Base-by-base conservation (phyloP, 345 rosid genomes). In the Gossypium anomalum region DNA sequence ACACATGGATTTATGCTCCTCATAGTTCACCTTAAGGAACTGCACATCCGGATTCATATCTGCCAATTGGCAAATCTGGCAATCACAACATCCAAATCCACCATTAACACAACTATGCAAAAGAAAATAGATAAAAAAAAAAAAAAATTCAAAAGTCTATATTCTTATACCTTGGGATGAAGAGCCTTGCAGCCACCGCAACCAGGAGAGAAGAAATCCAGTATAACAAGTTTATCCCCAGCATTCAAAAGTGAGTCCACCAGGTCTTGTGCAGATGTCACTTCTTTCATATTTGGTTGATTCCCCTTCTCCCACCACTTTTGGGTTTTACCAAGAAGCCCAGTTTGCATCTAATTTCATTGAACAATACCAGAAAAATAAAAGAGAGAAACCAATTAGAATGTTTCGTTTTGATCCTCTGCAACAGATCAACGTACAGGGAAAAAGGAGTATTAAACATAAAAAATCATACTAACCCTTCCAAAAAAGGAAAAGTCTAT, bases 171-270 rank as follows among this genome's bases (percentile, higher is more conserved):
- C 94, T 95, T 95, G 41, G 98, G 97, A 82, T 95, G 99, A 62
- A 95, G 96, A 81, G 97, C 89, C 80, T 82, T 95, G 84, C 99
- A 95, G 75, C 99, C 98, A 17, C 99, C 96, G 48, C 99, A 95
- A 4, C 98, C 97, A 49, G 98, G 99, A 2, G 99, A 95, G 85
- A 90, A 93, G 90, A 95, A 95, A 83, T 87, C 97, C 63, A 95
- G 87, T 3, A 95, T 76, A 4, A 93, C 90, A 55, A 95, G 94
- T 75, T 91, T 85, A 80, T 95, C 99, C 56, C 97, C 97, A 4
- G 96, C 87, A 68, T 81, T 83, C 12, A 63, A 9, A 7, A 95
- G 91, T 71, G 91, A 85, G 23, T 89, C 90, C 47, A 90, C 98
- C 44, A 95, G 88, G 11, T 95, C 93, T 79, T 95, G 91, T 7